phyloP scores from a whole-genome alignment of 2,329 filamentous ascomycete genomes.

The Paecilomyces variotii region DNA sequence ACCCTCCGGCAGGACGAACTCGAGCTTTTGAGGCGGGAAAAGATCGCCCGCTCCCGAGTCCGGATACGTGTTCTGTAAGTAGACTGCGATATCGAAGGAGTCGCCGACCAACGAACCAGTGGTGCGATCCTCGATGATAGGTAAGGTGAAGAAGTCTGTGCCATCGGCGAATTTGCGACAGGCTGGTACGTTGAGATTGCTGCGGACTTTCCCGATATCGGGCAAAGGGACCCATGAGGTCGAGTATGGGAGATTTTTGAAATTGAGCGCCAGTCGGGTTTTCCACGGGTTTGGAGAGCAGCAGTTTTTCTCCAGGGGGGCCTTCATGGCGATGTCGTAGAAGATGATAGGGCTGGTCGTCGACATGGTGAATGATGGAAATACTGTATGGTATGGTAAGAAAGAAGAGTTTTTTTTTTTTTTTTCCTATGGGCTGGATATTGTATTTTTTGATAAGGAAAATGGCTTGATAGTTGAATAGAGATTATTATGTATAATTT shows the following conservation, averaged over 20 bases:
- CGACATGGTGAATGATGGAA: background rate
- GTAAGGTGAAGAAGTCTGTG: conserved; percentile 52
- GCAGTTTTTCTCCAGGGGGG: conserved; percentile 20
- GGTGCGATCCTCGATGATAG: conserved; percentile 44
- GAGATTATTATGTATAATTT: too few species aligned
- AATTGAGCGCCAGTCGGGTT: conserved; percentile 42
- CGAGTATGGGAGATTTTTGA: conserved; percentile 41
- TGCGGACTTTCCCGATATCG: conserved; percentile 44
- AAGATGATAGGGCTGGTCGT: conserved; percentile 23
- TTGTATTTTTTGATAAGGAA: too few species aligned
- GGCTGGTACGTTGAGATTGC: conserved; percentile 38
- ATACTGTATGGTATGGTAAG: too few species aligned
- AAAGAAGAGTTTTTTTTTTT: too few species aligned
- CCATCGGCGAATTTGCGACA: conserved; percentile 51
- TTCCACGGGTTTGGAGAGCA: conserved; percentile 47
- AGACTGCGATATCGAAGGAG: conserved; percentile 57
- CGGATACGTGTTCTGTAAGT: conserved; percentile 49
- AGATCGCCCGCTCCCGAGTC: conserved; percentile 38
- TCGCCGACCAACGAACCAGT: conserved; percentile 46
- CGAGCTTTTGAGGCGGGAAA: conserved; percentile 39
- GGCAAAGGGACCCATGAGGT: conserved; percentile 48
- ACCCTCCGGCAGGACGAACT: conserved; percentile 21
- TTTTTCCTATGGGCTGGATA: too few species aligned
- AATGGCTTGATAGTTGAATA: too few species aligned
- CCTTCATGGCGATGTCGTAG: conserved; percentile 41